phyloP scores from a whole-genome alignment of 2,329 filamentous ascomycete genomes.

The Colletotrichum aenigma region DNA sequence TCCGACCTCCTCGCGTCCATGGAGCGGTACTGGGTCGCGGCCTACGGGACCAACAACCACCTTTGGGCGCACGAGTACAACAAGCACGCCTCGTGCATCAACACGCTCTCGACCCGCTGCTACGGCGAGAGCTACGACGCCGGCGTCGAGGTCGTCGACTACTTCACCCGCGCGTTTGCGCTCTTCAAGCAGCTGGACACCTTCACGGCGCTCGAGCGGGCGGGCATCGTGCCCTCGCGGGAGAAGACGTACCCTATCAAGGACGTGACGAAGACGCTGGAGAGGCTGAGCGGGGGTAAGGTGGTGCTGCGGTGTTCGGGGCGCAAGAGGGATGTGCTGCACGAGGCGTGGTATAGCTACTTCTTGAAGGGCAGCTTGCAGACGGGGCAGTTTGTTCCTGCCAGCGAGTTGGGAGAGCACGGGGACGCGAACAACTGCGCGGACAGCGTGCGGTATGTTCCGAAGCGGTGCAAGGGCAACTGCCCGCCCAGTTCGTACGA shows the following conservation, averaged over 20 bases:
- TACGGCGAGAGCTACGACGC: slow-evolving; percentile 57
- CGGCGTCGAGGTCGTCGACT: slow-evolving; percentile 49
- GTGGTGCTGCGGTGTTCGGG: slow-evolving; percentile 49
- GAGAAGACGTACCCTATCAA: slow-evolving; percentile 45
- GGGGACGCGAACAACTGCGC: slow-evolving; percentile 44
- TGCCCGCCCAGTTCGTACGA: not conserved
- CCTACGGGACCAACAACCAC: slow-evolving; percentile 41
- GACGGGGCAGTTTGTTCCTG: slow-evolving; percentile 51
- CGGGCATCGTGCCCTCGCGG: slow-evolving; percentile 39
- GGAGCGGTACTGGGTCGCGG: slow-evolving; percentile 48
- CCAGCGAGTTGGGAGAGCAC: slow-evolving; percentile 37
- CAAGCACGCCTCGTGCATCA: slow-evolving; percentile 76
- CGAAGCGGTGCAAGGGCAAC: slow-evolving; percentile 34
- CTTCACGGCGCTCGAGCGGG: slow-evolving; percentile 39
- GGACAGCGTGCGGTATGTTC: slow-evolving; percentile 41
- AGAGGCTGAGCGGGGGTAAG: slow-evolving; percentile 46
- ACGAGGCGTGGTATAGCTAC: slow-evolving; percentile 60
- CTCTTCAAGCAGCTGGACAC: slow-evolving; percentile 48
- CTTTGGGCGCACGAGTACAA: slow-evolving; percentile 76
- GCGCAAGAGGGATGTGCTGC: slow-evolving; percentile 40
- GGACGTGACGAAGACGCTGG: slow-evolving; percentile 45
- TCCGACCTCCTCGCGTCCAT: slow-evolving; percentile 41
- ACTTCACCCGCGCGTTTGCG: slow-evolving; percentile 45
- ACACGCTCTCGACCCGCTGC: slow-evolving; percentile 68
- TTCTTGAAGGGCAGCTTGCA: slow-evolving; percentile 57